Evolutionary conservation across 495 filamentous ascomycete genomes (phyloP).

Genomic region (Aspergillus kassunensis): DNA sequence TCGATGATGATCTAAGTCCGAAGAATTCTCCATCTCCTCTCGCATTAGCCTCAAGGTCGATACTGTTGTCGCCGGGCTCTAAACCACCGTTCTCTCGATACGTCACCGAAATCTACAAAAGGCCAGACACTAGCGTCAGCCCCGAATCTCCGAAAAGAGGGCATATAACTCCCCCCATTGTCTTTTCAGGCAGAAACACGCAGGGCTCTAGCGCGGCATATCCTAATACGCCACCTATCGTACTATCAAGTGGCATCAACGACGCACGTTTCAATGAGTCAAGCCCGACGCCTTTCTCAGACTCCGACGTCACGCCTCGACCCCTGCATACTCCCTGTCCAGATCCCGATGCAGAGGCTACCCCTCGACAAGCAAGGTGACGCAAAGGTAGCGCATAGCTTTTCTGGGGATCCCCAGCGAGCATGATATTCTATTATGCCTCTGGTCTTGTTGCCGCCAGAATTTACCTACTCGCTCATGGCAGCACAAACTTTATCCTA

Average conservation of each 20-base stretch:
- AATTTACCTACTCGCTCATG: not conserved
- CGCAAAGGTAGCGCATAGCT: constrained; percentile 10
- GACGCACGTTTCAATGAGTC: constrained; percentile 13
- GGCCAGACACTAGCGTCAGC: constrained; percentile 7
- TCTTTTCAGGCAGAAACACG: constrained; percentile 6
- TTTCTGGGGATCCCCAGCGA: constrained; percentile 1
- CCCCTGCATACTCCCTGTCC: constrained; percentile 33
- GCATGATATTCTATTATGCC: not conserved
- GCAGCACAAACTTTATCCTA: not conserved
- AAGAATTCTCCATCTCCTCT: constrained; percentile 18
- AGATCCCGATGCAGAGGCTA: constrained; percentile 55
- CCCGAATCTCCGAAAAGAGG: constrained; percentile 18
- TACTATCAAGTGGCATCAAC: constrained; percentile 10
- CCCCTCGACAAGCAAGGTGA: constrained; percentile 42
- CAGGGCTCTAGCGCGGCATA: not conserved
- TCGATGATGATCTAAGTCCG: constrained; percentile 28
- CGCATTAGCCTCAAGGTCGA: constrained; percentile 6
- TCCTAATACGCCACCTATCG: constrained; percentile 32
- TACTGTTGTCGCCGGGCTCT: not conserved
- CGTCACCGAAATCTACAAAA: constrained; percentile 25
- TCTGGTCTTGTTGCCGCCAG: not conserved
- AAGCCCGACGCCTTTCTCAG: constrained; percentile 21
- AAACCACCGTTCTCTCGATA: constrained; percentile 16
- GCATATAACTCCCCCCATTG: constrained; percentile 35
- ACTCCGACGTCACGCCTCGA: constrained; percentile 39